Base-by-base conservation (phyloP, 371 early-diverging fungal species). In the Entomophthora muscae region DNA sequence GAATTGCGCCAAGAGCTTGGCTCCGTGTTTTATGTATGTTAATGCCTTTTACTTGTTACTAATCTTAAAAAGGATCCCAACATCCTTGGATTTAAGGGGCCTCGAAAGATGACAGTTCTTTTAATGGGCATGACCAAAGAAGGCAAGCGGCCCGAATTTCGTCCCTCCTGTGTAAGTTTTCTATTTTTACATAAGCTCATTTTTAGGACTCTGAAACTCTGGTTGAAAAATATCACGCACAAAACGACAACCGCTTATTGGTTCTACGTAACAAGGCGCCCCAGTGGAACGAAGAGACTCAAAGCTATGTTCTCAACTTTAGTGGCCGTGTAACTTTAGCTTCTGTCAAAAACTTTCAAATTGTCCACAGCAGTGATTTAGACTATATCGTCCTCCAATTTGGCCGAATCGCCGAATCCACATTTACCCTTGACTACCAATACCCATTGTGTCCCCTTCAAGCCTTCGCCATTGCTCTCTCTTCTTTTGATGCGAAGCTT, bases 281-380 rank as follows among this genome's bases (percentile, higher is more conserved):
- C 0, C 90, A 90, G 65, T 96, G 94, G 94, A 90, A 88, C 68
- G 87, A 86, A 71, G 95, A 95, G 63, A 93, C 90, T 3, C 86
- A 89, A 68, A 88, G 93, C 3, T 97, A 90, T 76, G 91, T 92
- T 0, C 73, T 99, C 22, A 96, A 98, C 69, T 98, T 98, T 71
- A 91, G 86, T 63, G 93, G 93, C 5, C 76, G 98, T 17, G 95
- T 98, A 0, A 88, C 91, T 22, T 72, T 87, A 68, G 91, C 98
- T 5, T 92, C 93, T 2, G 95, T 96, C 32, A 95, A 97, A 69
- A 99, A 98, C 73, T 96, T 99, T 73, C 98, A 98, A 72, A 84
- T 99, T 57, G 89, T 97, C 17, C 89, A 88, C 66, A 88, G 89
- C 30, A 79, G 88, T 64, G 91, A 93, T 70, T 73, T 91, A 77